Evolutionary conservation across 2,329 filamentous ascomycete genomes (phyloP).

Genomic region (Aspergillus aculeatinus): DNA sequence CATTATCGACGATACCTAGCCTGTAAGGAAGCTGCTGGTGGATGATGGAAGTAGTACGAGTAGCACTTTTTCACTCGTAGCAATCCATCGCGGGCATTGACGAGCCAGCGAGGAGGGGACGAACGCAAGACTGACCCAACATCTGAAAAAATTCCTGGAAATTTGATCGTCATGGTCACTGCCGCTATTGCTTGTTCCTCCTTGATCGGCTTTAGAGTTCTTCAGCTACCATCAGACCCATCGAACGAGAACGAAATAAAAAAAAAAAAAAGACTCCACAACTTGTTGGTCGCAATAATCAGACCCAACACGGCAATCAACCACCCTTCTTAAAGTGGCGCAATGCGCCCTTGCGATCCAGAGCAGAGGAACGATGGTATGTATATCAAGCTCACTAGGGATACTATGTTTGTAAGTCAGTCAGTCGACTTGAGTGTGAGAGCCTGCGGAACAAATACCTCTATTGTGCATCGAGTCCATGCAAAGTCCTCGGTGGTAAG

Average conservation of each 20-base stretch:
- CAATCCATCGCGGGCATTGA: not conserved
- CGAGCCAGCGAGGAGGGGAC: not conserved
- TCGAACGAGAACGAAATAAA: not conserved
- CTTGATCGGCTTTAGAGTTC: constrained; percentile 9
- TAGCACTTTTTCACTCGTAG: not conserved
- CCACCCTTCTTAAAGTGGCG: not conserved
- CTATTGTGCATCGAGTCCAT: not conserved
- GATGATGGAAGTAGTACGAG: no score
- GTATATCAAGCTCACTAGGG: not conserved
- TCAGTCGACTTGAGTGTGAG: not conserved
- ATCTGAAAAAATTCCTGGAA: not conserved
- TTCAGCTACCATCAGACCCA: constrained; percentile 5
- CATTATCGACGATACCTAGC: not conserved
- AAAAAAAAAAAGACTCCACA: constrained; percentile 6
- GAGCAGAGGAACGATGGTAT: not conserved
- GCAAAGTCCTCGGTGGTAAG: not conserved
- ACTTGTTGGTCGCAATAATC: constrained; percentile 11
- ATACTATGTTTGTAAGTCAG: not conserved
- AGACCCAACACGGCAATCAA: not conserved
- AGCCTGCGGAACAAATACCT: not conserved
- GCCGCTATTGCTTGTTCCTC: constrained; percentile 8
- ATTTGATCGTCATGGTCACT: constrained; percentile 4
- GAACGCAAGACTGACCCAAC: not conserved
- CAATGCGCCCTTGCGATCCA: constrained; percentile 2
- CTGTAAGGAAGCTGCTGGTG: not conserved